phyloP scores from a whole-genome alignment of 2,329 filamentous ascomycete species.

The Apiospora aurea region DNA sequence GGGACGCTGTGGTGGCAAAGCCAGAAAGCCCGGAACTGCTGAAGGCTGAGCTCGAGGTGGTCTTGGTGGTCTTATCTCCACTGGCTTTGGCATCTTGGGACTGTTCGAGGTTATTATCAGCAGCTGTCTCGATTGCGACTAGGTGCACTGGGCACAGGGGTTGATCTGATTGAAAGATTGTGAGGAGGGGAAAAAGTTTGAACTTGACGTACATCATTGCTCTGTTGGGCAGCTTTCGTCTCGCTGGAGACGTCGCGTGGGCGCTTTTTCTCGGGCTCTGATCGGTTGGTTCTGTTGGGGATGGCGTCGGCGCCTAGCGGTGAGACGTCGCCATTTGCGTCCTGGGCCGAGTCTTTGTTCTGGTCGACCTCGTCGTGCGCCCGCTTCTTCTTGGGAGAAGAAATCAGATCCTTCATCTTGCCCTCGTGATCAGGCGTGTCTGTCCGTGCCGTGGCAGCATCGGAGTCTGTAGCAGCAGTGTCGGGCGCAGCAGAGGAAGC shows the following conservation, averaged over 20 bases:
- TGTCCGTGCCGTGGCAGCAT: constrained; percentile 44
- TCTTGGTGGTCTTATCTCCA: constrained; percentile 31
- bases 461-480: constrained; percentile 32
- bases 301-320: constrained; percentile 53
- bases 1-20: constrained; percentile 69
- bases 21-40: constrained; percentile 62
- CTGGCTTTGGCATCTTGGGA: constrained; percentile 26
- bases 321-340: constrained; percentile 45
- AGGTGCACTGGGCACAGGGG: constrained; percentile 24
- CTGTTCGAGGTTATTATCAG: constrained; percentile 34
- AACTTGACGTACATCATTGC: constrained; percentile 42
- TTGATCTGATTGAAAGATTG: constrained; percentile 14
- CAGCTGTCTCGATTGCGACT: not conserved
- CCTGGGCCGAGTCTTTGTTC: constrained; percentile 47
- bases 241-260: constrained; percentile 59
- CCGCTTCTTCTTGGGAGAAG: constrained; percentile 72
- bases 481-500: constrained; percentile 30
- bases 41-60: constrained; percentile 68
- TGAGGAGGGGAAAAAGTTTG: not conserved
- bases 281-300: constrained; percentile 57
- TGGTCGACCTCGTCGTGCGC: constrained; percentile 65
- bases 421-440: constrained; percentile 45
- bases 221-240: constrained; percentile 40
- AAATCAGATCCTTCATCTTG: constrained; percentile 56
- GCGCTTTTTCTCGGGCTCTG: constrained; percentile 72